These are phyloP conservation scores for Daldinia sp. DNA, from an alignment of 2,329 filamentous ascomycete genomes.

Conservation along the genomic window DNA sequence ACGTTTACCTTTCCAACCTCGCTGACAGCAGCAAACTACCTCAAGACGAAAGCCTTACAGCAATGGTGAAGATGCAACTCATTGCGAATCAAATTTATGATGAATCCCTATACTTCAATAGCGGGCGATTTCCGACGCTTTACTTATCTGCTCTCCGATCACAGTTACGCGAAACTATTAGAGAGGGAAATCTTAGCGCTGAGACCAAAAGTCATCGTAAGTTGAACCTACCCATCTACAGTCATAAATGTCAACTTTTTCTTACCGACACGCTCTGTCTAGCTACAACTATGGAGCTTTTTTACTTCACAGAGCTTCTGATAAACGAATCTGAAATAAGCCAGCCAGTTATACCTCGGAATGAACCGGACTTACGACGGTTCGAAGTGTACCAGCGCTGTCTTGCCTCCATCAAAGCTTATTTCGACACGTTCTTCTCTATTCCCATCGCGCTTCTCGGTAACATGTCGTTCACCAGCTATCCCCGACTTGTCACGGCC, in stretches of 20 bases:
- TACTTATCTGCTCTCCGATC: conserved; percentile 5
- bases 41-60: conserved; percentile 40
- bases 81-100: conserved; percentile 42
- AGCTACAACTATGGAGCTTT: conserved; percentile 30
- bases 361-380: conserved; percentile 32
- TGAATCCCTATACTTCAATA: conserved; percentile 17
- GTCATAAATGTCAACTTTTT: background rate
- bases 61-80: conserved; percentile 44
- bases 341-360: conserved; percentile 16
- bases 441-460: conserved; percentile 44
- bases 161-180: background rate
- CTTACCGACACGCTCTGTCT: conserved; percentile 15
- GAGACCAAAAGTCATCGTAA: background rate
- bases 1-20: conserved; percentile 39
- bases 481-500: conserved; percentile 53
- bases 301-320: conserved; percentile 35
- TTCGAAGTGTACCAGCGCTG: conserved; percentile 42
- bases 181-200: background rate
- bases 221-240: background rate
- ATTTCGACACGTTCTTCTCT: conserved; percentile 45
- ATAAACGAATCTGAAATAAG: conserved; percentile 34
- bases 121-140: background rate
- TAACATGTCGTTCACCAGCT: conserved; percentile 53
- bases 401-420: conserved; percentile 47
- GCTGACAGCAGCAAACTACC: conserved; percentile 29